These are phyloP conservation scores for Ophiognomonia clavigignenti-juglandacearum DNA, from an alignment of 2,329 filamentous ascomycete genomes.

Conservation along the genomic window DNA sequence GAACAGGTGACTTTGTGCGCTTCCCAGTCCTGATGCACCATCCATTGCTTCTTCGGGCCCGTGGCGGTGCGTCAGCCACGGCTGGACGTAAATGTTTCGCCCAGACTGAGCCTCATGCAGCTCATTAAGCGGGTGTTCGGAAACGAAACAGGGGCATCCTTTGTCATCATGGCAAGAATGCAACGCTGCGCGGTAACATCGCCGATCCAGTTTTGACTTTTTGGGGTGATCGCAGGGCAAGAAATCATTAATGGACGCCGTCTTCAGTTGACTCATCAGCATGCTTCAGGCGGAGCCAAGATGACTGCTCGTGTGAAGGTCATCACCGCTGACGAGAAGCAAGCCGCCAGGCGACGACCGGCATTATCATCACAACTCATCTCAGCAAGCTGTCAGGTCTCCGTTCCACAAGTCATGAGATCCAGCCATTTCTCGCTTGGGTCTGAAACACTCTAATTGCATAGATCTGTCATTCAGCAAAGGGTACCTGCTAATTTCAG, in stretches of 20 bases:
- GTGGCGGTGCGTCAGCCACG: too few relatives aligned
- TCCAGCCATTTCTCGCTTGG: constrained; percentile 13
- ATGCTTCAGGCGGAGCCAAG: not conserved
- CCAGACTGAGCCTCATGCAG: constrained; percentile 7
- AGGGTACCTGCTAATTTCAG: not conserved
- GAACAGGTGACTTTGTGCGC: not conserved
- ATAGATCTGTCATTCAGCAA: constrained; percentile 1
- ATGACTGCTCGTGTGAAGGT: too few relatives aligned
- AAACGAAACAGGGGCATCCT: constrained; percentile 8
- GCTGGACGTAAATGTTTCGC: constrained; percentile 4
- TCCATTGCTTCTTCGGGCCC: too few relatives aligned
- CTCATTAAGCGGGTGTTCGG: constrained; percentile 9
- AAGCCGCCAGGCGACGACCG: too few relatives aligned
- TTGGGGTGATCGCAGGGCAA: not conserved
- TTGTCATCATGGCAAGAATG: too few relatives aligned
- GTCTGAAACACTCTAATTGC: constrained; percentile 15
- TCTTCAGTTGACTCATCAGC: not conserved
- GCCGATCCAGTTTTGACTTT: constrained; percentile 12
- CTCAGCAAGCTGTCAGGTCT: too few relatives aligned
- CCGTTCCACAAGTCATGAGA: constrained; percentile 9
- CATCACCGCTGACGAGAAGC: too few relatives aligned
- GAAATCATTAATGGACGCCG: not conserved
- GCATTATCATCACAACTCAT: too few relatives aligned
- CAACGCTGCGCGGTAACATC: too few relatives aligned
- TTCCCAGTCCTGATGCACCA: constrained; percentile 1